phyloP scores from a whole-genome alignment of 345 rosid genomes.

The Salix purpurea region DNA sequence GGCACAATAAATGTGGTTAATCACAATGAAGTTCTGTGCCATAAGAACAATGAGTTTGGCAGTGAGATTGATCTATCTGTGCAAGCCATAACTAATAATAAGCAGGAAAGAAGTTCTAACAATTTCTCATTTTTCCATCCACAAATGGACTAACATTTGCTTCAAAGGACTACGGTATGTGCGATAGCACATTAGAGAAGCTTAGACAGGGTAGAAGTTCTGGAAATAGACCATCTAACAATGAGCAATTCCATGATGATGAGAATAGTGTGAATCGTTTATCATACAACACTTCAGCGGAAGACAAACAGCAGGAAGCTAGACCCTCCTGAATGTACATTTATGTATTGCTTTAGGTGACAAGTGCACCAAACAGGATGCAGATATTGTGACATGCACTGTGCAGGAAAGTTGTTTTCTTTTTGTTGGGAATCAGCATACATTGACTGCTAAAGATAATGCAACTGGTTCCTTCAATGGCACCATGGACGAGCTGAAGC shows the following conservation, averaged over 20 bases:
- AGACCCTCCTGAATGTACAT: slow-evolving; percentile 12
- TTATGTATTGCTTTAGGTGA: slow-evolving; percentile 8
- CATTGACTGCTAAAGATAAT: slow-evolving; percentile 11
- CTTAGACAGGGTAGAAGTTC: slow-evolving; percentile 18
- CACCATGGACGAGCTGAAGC: slow-evolving; percentile 24
- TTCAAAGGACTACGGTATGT: not conserved
- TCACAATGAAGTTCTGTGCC: slow-evolving; percentile 2
- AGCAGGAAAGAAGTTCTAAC: slow-evolving; percentile 10
- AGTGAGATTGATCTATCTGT: slow-evolving; percentile 1
- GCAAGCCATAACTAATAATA: not conserved
- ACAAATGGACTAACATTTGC: slow-evolving; percentile 13
- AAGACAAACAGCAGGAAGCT: slow-evolving; percentile 7
- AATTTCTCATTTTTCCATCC: slow-evolving; percentile 10
- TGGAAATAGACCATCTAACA: slow-evolving; percentile 10
- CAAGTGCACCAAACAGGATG: slow-evolving; percentile 11
- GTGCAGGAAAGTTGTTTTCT: slow-evolving; percentile 16
- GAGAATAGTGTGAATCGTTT: slow-evolving; percentile 15
- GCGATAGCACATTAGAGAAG: slow-evolving; percentile 13
- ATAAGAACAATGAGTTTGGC: slow-evolving; percentile 11
- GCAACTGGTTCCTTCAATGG: slow-evolving; percentile 11
- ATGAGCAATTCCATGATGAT: slow-evolving; percentile 8
- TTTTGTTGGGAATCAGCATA: slow-evolving; percentile 6
- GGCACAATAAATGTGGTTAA: slow-evolving; percentile 9
- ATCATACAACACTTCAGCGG: not conserved
- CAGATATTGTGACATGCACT: slow-evolving; percentile 13